Conservation (phyloP, 2,329 filamentous ascomycete species). For the Colletotrichum siamense region DNA sequence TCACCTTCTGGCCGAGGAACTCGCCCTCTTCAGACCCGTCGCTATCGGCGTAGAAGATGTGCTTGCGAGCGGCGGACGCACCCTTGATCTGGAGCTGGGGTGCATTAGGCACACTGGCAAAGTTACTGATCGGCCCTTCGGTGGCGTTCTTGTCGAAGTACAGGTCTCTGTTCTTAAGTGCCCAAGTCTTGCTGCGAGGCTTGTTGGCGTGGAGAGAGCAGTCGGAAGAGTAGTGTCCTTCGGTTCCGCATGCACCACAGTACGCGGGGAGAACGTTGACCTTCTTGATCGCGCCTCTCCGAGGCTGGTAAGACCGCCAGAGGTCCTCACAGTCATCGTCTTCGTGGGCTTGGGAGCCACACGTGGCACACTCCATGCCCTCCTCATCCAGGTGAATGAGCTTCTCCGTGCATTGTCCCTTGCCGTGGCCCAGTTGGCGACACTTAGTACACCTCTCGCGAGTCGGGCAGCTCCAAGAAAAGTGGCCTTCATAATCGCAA, state of each 20-base stretch:
- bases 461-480: conserved; percentile 55
- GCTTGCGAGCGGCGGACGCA: conserved; percentile 40
- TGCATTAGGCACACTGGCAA: conserved; percentile 27
- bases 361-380: conserved; percentile 65
- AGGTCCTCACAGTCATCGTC: conserved; percentile 65
- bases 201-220: conserved; percentile 42
- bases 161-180: conserved; percentile 49
- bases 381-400: conserved; percentile 58
- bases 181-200: conserved; percentile 54
- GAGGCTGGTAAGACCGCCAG: conserved; percentile 62
- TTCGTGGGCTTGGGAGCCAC: conserved; percentile 58
- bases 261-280: conserved; percentile 55
- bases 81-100: conserved; percentile 32
- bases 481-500: conserved; percentile 53
- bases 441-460: conserved; percentile 63
- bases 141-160: conserved; percentile 55
- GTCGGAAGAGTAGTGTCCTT: conserved; percentile 62
- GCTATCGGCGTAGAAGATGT: conserved; percentile 52
- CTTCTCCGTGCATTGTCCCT: conserved; percentile 59
- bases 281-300: conserved; percentile 45
- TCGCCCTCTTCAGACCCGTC: conserved; percentile 50
- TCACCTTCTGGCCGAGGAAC: conserved; percentile 43
- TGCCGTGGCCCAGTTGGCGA: conserved; percentile 64
- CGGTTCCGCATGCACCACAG: conserved; percentile 62
- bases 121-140: conserved; percentile 42